Evolutionary conservation across 148 eudicot species (phyloP).

Genomic region (Rhododendron molle): DNA sequence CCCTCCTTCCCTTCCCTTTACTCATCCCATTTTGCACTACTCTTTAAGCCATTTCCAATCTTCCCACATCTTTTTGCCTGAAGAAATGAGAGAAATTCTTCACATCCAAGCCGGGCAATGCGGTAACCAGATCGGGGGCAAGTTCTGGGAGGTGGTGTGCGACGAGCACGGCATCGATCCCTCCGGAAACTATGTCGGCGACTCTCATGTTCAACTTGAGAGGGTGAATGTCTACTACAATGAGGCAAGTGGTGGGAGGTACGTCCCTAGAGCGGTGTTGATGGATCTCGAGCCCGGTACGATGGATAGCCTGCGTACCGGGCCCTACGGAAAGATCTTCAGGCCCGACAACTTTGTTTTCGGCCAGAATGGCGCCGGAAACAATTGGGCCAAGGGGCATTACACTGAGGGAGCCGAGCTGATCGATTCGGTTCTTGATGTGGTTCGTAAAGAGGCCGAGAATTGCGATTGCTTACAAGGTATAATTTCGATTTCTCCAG

Average conservation of each 20-base stretch:
- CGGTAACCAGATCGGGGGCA: conserved; percentile 58
- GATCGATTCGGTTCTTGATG: conserved; percentile 69
- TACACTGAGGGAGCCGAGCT: conserved; percentile 77
- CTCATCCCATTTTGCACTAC: background rate
- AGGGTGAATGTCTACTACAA: conserved; percentile 60
- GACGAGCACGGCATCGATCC: conserved; percentile 60
- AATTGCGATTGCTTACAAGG: conserved; percentile 75
- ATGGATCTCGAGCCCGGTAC: conserved; percentile 74
- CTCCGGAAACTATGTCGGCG: conserved; percentile 36
- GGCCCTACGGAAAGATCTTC: conserved; percentile 59
- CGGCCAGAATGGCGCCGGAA: conserved; percentile 60
- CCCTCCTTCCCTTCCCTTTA: background rate
- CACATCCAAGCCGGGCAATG: conserved; percentile 45
- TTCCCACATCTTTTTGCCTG: background rate
- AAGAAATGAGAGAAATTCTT: conserved; percentile 65
- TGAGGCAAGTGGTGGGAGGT: conserved; percentile 57
- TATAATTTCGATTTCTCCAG: background rate
- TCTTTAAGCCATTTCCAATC: background rate
- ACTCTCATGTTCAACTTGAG: conserved; percentile 38
- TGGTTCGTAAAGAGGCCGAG: conserved; percentile 69
- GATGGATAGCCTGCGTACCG: conserved; percentile 54
- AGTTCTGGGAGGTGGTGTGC: conserved; percentile 74
- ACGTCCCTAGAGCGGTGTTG: conserved; percentile 61
- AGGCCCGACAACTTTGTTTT: conserved; percentile 70
- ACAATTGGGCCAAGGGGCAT: conserved; percentile 76